A percentile compares a stretch with the other conserved stretches of the same genome.
phyloP scores from a whole-genome alignment of 2,329 filamentous ascomycete species.

The Blastomyces emzantsi region DNA sequence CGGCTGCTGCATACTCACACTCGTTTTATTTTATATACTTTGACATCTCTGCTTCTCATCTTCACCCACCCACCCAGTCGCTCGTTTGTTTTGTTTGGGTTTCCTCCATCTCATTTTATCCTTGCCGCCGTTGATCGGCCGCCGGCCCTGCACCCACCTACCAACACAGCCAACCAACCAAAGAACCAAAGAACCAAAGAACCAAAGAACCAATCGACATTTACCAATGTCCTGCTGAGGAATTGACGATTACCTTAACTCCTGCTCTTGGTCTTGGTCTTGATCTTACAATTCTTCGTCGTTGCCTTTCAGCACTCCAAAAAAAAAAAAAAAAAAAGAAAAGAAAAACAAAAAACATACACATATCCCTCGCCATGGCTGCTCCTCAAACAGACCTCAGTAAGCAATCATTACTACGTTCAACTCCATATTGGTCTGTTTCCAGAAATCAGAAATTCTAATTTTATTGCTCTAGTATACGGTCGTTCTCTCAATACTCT shows the following conservation, averaged over 20 bases:
- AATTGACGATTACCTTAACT: neutral
- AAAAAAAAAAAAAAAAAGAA: no score
- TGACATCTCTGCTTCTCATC: neutral
- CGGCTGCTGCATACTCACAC: neutral
- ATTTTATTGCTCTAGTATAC: constrained; percentile 12
- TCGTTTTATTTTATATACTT: neutral
- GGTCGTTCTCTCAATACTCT: constrained; percentile 31
- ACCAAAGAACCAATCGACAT: neutral
- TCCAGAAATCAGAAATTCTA: neutral
- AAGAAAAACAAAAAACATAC: neutral
- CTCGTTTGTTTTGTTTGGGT: constrained; percentile 6
- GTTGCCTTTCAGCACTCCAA: neutral
- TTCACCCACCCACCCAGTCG: neutral
- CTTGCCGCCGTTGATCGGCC: constrained; percentile 10
- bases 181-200: no score
- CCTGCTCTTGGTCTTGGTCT: neutral
- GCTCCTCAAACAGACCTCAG: neutral
- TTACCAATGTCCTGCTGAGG: neutral
- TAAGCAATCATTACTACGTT: neutral
- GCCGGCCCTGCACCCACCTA: constrained; percentile 15
- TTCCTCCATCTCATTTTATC: constrained; percentile 7
- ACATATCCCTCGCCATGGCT: constrained; percentile 3
- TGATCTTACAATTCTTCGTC: neutral
- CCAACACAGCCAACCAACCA: constrained; percentile 10
- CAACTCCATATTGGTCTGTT: neutral